A percentile compares a stretch with the other conserved stretches of the same genome.
phyloP scores from a whole-genome alignment of 2,329 filamentous ascomycete species.

The Microdochium nivale region DNA sequence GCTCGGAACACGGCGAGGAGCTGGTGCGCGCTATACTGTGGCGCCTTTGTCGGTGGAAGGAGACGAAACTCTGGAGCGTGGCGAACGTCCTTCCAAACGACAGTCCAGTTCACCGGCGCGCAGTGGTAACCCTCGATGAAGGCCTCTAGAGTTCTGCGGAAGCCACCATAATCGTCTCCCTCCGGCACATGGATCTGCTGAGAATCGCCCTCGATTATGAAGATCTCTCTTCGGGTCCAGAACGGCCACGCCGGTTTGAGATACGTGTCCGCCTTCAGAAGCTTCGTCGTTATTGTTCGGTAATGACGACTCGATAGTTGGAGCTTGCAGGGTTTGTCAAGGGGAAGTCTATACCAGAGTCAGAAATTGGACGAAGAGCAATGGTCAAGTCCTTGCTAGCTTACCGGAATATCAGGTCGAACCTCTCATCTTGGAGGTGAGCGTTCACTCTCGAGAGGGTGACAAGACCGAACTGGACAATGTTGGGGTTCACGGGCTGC shows the following conservation, averaged over 20 bases:
- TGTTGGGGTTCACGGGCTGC: slow-evolving; percentile 36
- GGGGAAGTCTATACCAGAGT: slow-evolving; percentile 24
- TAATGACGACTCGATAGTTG: slow-evolving; percentile 47
- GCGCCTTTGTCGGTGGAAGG: slow-evolving; percentile 28
- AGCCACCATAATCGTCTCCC: slow-evolving; percentile 45
- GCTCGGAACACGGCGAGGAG: slow-evolving; percentile 48
- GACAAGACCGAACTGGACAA: slow-evolving; percentile 42
- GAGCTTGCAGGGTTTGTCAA: slow-evolving; percentile 32
- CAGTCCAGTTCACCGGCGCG: slow-evolving; percentile 41
- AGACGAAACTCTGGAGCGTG: slow-evolving; percentile 45
- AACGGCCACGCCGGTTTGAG: slow-evolving; percentile 51
- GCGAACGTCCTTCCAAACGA: slow-evolving; percentile 33
- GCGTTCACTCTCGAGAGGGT: slow-evolving; percentile 42
- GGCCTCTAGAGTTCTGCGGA: slow-evolving; percentile 45
- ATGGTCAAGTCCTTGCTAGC: slow-evolving; percentile 6
- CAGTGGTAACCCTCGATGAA: slow-evolving; percentile 45
- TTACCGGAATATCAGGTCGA: slow-evolving; percentile 46
- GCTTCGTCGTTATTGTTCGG: slow-evolving; percentile 42
- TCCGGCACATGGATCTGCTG: slow-evolving; percentile 44
- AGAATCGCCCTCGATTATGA: slow-evolving; percentile 42
- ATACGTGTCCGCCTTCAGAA: slow-evolving; percentile 45
- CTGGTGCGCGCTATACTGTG: slow-evolving; percentile 38
- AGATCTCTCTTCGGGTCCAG: slow-evolving; percentile 42
- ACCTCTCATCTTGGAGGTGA: slow-evolving; percentile 45
- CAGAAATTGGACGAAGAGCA: background rate